These are phyloP conservation scores for Apiotrichum sp. DNA, from an alignment of 1,284 basidiomycete species.

Conservation along the genomic window DNA sequence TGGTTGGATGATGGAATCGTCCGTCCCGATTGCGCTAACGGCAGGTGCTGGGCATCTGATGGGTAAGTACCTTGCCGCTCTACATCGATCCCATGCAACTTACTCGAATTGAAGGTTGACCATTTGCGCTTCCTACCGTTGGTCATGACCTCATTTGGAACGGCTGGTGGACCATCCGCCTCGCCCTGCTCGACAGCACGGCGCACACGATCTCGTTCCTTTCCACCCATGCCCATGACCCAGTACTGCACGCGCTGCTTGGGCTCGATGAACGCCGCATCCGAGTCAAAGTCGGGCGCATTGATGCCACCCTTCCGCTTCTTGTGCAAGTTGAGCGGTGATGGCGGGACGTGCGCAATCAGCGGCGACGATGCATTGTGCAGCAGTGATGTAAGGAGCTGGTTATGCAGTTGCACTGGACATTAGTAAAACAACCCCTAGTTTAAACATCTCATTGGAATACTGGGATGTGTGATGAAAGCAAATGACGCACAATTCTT, in stretches of 20 bases:
- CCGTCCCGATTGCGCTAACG: conserved; percentile 21
- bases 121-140: conserved; percentile 17
- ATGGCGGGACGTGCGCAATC: conserved; percentile 19
- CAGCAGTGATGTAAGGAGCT: conserved; percentile 39
- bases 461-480: not conserved
- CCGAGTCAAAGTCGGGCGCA: conserved; percentile 34
- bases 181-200: conserved; percentile 8
- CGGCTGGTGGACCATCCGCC: conserved; percentile 10
- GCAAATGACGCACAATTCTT: conserved; percentile 23
- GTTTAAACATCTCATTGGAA: no score
- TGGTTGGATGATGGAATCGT: conserved; percentile 35
- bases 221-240: conserved; percentile 33
- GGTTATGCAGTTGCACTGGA: conserved; percentile 43
- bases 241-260: conserved; percentile 33
- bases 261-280: conserved; percentile 34
- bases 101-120: conserved; percentile 14
- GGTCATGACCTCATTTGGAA: conserved; percentile 9
- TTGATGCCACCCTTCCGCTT: conserved; percentile 28
- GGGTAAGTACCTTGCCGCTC: no score
- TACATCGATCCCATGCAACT: not conserved
- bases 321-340: conserved; percentile 21
- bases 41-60: conserved; percentile 14
- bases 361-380: conserved; percentile 39
- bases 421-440: not conserved
- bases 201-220: conserved; percentile 32